Percentiles rank a stretch among this genome's conserved stretches.
These are phyloP conservation scores for Prunella vulgaris DNA, from an alignment of 257 asterid genomes.

Conservation along the genomic window DNA sequence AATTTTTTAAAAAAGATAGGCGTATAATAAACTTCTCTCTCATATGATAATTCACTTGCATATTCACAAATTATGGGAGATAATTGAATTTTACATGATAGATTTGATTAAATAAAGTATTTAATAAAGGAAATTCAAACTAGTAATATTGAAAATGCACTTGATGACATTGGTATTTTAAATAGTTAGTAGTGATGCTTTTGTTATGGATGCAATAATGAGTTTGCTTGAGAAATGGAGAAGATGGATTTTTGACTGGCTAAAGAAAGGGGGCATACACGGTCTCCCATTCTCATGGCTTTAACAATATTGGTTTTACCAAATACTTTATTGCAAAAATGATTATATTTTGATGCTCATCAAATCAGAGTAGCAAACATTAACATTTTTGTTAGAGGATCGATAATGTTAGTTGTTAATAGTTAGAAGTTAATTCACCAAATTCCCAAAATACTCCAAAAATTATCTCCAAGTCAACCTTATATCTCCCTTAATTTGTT, in stretches of 20 bases:
- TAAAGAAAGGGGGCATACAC: slow-evolving; percentile 11
- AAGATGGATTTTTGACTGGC: slow-evolving; percentile 13
- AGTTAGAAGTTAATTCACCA: too few relatives aligned
- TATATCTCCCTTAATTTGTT: too few relatives aligned
- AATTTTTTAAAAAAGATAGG: not conserved
- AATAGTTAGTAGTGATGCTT: not conserved
- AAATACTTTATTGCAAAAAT: not conserved
- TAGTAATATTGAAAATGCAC: too few relatives aligned
- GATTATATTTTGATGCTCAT: not conserved
- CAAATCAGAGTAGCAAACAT: too few relatives aligned
- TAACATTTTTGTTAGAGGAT: too few relatives aligned
- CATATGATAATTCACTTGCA: not conserved
- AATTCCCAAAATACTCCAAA: too few relatives aligned
- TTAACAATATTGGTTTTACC: not conserved
- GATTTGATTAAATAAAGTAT: too few relatives aligned
- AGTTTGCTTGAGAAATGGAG: slow-evolving; percentile 21
- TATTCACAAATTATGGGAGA: not conserved
- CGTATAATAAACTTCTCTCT: not conserved
- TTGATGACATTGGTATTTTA: not conserved
- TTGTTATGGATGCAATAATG: slow-evolving; percentile 6
- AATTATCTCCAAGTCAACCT: too few relatives aligned
- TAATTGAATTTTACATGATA: too few relatives aligned
- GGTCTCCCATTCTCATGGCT: not conserved
- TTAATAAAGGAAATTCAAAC: too few relatives aligned
- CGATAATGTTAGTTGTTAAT: too few relatives aligned